Evolutionary conservation across 805 yeast species (phyloP).

Genomic region (Pichia insulana): DNA sequence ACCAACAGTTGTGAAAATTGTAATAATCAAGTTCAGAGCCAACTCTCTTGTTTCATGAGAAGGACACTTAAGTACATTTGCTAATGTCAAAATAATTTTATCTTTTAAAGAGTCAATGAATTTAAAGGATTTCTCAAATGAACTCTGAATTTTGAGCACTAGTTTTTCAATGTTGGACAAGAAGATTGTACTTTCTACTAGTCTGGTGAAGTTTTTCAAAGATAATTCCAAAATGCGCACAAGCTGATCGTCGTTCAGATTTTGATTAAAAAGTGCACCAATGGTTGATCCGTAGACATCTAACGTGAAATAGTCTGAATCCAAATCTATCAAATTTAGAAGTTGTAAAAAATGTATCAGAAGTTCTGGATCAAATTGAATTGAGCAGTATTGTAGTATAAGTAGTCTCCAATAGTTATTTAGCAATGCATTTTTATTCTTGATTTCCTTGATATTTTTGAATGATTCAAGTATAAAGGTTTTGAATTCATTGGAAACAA

Average conservation of each 20-base stretch:
- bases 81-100: slow-evolving; percentile 18
- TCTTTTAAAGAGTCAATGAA: slow-evolving; percentile 8
- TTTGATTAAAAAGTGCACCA: slow-evolving; percentile 24
- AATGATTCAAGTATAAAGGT: slow-evolving; percentile 23
- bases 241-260: slow-evolving; percentile 14
- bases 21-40: slow-evolving; percentile 34
- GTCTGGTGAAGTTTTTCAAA: slow-evolving; percentile 19
- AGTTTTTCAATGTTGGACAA: slow-evolving; percentile 29
- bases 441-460: slow-evolving; percentile 9
- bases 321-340: slow-evolving; percentile 5
- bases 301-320: slow-evolving; percentile 23
- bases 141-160: slow-evolving; percentile 10
- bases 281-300: slow-evolving; percentile 38
- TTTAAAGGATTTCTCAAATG: slow-evolving; percentile 4
- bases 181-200: slow-evolving; percentile 29
- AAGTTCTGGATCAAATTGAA: slow-evolving; percentile 18
- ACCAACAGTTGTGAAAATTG: slow-evolving; percentile 30
- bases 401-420: slow-evolving; percentile 46
- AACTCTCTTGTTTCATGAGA: slow-evolving; percentile 41
- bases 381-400: slow-evolving; percentile 31
- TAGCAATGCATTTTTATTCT: slow-evolving; percentile 14
- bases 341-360: slow-evolving; percentile 17
- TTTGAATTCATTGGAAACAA: slow-evolving; percentile 28
- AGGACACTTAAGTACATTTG: slow-evolving; percentile 37
- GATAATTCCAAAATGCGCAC: slow-evolving; percentile 14